Percentiles rank a stretch among this genome's conserved stretches.
Evolutionary conservation across 2,329 filamentous ascomycete genomes (phyloP).

Genomic region (Acarospora socialis): DNA sequence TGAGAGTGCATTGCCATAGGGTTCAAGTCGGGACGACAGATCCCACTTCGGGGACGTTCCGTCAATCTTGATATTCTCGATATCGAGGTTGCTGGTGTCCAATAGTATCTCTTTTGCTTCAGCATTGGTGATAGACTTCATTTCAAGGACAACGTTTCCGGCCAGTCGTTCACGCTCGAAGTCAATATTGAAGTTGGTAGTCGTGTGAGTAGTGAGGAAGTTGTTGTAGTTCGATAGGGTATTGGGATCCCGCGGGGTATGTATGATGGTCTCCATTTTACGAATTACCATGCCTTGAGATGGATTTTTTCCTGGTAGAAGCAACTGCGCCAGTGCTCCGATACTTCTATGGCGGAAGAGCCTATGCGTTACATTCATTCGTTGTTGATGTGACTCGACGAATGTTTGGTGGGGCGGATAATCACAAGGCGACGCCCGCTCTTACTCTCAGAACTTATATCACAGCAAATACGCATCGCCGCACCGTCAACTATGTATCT

Average conservation of each 20-base stretch:
- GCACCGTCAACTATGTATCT: too few species aligned
- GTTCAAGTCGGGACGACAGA: conserved; percentile 53
- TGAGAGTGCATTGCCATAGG: conserved; percentile 42
- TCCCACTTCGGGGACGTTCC: conserved; percentile 52
- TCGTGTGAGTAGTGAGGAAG: conserved; percentile 73
- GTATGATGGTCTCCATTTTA: conserved; percentile 27
- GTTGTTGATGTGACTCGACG: too few species aligned
- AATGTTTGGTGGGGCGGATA: too few species aligned
- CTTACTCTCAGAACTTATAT: too few species aligned
- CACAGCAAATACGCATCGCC: too few species aligned
- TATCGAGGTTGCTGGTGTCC: conserved; percentile 71
- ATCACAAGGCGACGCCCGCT: too few species aligned
- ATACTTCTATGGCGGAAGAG: too few species aligned
- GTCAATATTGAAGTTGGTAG: conserved; percentile 66
- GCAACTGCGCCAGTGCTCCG: too few species aligned
- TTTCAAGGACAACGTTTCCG: conserved; percentile 60
- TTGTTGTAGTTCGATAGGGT: conserved; percentile 85
- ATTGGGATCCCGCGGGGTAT: conserved; percentile 59
- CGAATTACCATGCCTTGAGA: conserved; percentile 21
- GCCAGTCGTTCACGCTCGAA: conserved; percentile 65
- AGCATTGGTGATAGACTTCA: conserved; percentile 63
- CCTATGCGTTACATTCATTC: too few species aligned
- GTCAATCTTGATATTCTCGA: conserved; percentile 57
- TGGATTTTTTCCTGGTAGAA: too few species aligned
- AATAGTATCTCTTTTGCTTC: conserved; percentile 65